These are phyloP conservation scores for Gossypium thurberi DNA, from an alignment of 345 rosid genomes.

Conservation along the genomic window DNA sequence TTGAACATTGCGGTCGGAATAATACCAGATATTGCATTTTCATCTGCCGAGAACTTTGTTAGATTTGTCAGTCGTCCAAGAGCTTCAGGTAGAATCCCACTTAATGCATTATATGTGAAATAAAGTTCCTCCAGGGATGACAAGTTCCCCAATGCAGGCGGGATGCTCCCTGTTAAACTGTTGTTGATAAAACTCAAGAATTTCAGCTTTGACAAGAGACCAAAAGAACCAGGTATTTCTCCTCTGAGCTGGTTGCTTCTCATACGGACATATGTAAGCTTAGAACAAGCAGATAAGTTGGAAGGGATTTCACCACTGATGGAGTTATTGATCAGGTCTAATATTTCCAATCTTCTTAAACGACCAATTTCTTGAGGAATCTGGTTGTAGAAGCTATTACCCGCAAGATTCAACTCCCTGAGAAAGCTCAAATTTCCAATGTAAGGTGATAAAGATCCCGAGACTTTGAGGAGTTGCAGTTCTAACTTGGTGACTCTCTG, in stretches of 20 bases:
- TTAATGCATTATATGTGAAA: not conserved
- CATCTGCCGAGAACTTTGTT: not conserved
- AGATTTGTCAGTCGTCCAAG: conserved; percentile 12
- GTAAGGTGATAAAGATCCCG: not conserved
- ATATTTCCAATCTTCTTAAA: not conserved
- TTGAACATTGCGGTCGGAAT: conserved; percentile 17
- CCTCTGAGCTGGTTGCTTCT: conserved; percentile 7
- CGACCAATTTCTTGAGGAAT: conserved; percentile 19
- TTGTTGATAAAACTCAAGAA: not conserved
- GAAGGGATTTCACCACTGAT: conserved; percentile 20
- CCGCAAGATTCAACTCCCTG: not conserved
- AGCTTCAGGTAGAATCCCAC: conserved; percentile 6
- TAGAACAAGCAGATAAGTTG: conserved; percentile 5
- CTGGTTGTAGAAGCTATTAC: conserved; percentile 6
- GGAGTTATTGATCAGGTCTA: not conserved
- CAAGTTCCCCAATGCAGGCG: conserved; percentile 14
- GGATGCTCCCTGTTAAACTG: conserved; percentile 17
- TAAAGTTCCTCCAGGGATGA: not conserved
- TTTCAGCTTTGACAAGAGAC: not conserved
- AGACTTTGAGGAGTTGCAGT: not conserved
- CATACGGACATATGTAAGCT: not conserved
- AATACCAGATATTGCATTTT: conserved; percentile 9
- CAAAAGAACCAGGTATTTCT: conserved; percentile 7
- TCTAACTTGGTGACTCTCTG: conserved; percentile 2
- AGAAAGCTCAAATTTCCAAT: conserved; percentile 19